Evolutionary conservation across 805 yeast species (phyloP), one percentile per base, ranked within the genome.

Genomic region (Candida silvicultrix): DNA sequence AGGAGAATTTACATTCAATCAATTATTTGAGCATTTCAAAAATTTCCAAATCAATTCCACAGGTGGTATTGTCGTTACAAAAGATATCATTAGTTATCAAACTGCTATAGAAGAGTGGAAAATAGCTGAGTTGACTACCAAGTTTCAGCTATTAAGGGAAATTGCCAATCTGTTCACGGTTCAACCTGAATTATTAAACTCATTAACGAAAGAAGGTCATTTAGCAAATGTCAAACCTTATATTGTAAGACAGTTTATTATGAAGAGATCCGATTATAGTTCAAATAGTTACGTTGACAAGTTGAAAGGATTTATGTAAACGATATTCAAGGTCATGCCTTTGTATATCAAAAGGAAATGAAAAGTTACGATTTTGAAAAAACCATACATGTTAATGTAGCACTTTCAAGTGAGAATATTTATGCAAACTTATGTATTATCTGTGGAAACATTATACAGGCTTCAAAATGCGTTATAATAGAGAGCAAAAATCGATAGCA

Each of bases 131-230:
- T 65, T 87, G 25, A 68, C 80, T 4, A 85, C 81, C 31, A 74
- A 75, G 47, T 83, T 86, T 66, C 80, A 79, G 43, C 73, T 88
- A 12, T 67, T 90, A 50, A 78, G 89, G 59, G 96, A 89, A 54
- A 76, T 90, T 49, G 89, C 92, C 29, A 88, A 87, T 56, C 68
- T 90, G 48, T 90, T 83, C 62, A 83, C 95, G 0, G 95, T 88
- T 16, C 94, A 86, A 58, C 85, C 92, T 2, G 85, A 85, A 47
- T 73, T 87, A 54, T 68, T 89, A 45, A 81, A 81, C 51, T 85
- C 95, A 1, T 71, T 89, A 57, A 80, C 89, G 2, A 80, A 82
- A 37, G 96, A 89, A 57, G 94, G 96, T 1, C 88, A 82, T 54
- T 69, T 89, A 50, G 80, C 83, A 1, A 73, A 72, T 46, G 71